Evolutionary conservation across 2,329 filamentous ascomycete species (phyloP), one percentile per base, ranked within the genome.

Genomic region (Neodidymelliopsis sp.): DNA sequence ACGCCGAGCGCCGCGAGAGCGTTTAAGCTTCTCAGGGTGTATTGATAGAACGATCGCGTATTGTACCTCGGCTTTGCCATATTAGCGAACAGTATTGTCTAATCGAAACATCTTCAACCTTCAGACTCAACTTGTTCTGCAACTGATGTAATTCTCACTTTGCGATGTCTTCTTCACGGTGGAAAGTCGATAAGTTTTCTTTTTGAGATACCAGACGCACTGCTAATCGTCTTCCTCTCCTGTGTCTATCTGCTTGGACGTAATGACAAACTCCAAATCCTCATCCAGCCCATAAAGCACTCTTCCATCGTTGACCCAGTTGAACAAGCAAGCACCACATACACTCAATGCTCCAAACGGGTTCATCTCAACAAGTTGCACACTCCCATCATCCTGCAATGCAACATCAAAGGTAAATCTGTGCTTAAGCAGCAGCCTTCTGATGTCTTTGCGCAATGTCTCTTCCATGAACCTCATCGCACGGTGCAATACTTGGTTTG

Each of bases 301-400:
- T 4, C 60, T 57, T 3, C 62, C 61, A 57, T 79, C 74, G 7
- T 55, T 63, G 0, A 76, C 56, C 77, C 76, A 80, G 11, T 79
- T 72, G 50, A 78, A 81, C 19, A 80, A 57, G 54, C 75, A 79
- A 19, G 72, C 74, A 6, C 78, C 76, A 61, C 76, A 79, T 3
- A 69, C 71, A 16, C 74, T 76, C 53, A 73, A 66, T 2, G 69
- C 71, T 0, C 77, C 77, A 56, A 79, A 80, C 1, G 69, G 70
- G 46, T 78, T 41, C 2, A 36, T 13, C 5, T 35, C 35, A 5
- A 48, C 25, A 5, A 48, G 20, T 13, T 24, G 29, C n/a, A 42
- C 37, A 8, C 9, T 20, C 8, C 24, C 20, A 8, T 31, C 25
- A 1, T 11, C 3, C 12, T 36, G 25, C 19, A 41, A 24, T 9